Conservation (phyloP, 2,329 filamentous ascomycete genomes). For the Westerdykella aurantiaca region DNA sequence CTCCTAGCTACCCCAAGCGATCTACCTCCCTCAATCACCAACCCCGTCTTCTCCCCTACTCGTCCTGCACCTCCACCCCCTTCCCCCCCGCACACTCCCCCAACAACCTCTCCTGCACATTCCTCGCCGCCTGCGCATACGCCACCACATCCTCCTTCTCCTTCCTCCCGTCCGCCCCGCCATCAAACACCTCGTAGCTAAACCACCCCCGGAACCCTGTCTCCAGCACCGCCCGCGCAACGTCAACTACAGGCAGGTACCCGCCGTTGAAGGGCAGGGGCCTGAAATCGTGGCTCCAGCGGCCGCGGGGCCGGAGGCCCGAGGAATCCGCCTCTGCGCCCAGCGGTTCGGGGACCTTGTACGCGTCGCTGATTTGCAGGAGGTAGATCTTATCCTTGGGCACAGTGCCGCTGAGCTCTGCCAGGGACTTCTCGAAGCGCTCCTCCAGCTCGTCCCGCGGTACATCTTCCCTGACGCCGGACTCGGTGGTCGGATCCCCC, state of each 20-base stretch:
- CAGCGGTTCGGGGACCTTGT: conserved; percentile 55
- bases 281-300: conserved; percentile 67
- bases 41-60: too few species aligned
- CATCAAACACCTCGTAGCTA: conserved; percentile 65
- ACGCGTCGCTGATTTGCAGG: conserved; percentile 70
- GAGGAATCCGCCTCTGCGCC: conserved; percentile 44
- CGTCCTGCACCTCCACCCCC: not conserved
- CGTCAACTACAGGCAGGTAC: conserved; percentile 62
- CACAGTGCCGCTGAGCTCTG: conserved; percentile 52
- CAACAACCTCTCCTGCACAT: conserved; percentile 40
- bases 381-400: conserved; percentile 67
- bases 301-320: conserved; percentile 55
- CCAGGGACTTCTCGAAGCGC: conserved; percentile 51
- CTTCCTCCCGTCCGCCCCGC: conserved; percentile 49
- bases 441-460: conserved; percentile 44
- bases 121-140: conserved; percentile 50
- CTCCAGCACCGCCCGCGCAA: conserved; percentile 58
- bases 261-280: conserved; percentile 65
- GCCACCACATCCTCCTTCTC: conserved; percentile 46
- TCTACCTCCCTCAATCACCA: too few species aligned
- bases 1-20: too few species aligned
- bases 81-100: conserved; percentile 15
- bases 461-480: conserved; percentile 52
- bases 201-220: conserved; percentile 65
- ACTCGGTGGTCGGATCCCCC: conserved; percentile 62